Evolutionary conservation across 176 grass and related monocot genomes (phyloP), one percentile per base, ranked within the genome.

Genomic region (Bolboschoenus planiculmis): DNA sequence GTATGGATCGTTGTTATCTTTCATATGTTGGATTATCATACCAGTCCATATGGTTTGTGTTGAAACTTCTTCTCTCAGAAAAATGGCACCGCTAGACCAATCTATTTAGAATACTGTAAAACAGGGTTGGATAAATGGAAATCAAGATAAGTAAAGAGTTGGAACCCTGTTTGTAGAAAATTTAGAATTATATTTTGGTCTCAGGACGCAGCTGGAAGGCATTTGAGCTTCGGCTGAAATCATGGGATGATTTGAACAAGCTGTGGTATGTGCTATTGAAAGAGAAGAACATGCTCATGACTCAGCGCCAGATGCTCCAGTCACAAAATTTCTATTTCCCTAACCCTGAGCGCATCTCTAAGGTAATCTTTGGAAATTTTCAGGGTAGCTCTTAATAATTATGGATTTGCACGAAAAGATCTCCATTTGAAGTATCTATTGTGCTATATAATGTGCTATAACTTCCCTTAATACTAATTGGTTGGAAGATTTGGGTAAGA

Each of bases 251-350:
- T 68, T 91, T 98, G 85, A 84, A 98, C 8, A 98, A 98, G 84
- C 56, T 98, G n/a, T 98, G 96, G 92, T 95, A 87, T 61, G 96
- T 95, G 31, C 87, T 98, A 70, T 68, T 93, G 15, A 98, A 98
- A 85, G 96, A 98, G 86, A 98, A 98, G 80, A 95, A 98, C 85
- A 88, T 97, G 96, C 87, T 98, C 50, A 91, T 98, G 92, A 86
- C 82, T 84, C 96, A 98, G 59, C 86, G 92, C 55, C 96, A 98
- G 82, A 98, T 98, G 92, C 80, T 98, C 20, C 1, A 88, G 48
- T 50, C 92, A 63, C 92, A 98, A 61, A 98, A 85, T 40, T 79
- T 98, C 65, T 78, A 60, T 39, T 98, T 98, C 58, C 89, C 96
- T 78, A 89, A 98, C 43, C 92, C 87, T 60, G 96, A 98, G 68